Base-by-base conservation (phyloP, 805 yeast species). In the Myxozyma lipomycoides region DNA sequence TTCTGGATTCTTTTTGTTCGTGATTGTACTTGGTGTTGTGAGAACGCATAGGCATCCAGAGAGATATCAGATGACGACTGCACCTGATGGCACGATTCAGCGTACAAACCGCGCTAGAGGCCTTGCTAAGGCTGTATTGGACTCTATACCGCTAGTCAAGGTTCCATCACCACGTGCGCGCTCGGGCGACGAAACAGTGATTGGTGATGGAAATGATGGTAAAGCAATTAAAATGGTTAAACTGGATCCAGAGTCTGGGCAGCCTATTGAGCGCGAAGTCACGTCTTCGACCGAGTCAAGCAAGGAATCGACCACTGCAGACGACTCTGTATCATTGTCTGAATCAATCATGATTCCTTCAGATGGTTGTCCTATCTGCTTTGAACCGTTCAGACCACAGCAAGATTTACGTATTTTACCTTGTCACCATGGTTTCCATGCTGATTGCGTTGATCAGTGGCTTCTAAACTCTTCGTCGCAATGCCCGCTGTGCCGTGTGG, bases 371-470 rank as follows among this genome's bases (percentile, higher is more conserved):
- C 88, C 93, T 10, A 85, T 86, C 55, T 86, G 95, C 67, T 75
- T 86, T 45, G 95, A 86, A 40, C 67, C 71, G 6, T 77, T 83
- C 51, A 81, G 78, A 52, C 75, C 77, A 42, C 83, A 79, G 9
- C 91, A 86, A 43, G 61, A 66, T 4, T 63, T 71, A 1, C 75
- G 95, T 49, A 88, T 88, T 0, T 71, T 86, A 39, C 77, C 87
- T 9, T 86, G 95, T 69, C 86, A 87, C 7, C 95, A 86, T 68
- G 88, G 82, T 5, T 86, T 83, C 75, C 95, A 86, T 62, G 76
- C 84, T 9, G 81, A 75, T 4, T 86, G 95, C 65, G 77, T 87
- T 45, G 93, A 86, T 62, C 90, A 90, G 1, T 86, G 95, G 95
- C 71, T 86, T 30, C 79, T 78, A 4, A 78, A 79, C 58, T 71